Evolutionary conservation across 495 filamentous ascomycete genomes (phyloP).

Genomic region (Trichocladium uniseriatum): DNA sequence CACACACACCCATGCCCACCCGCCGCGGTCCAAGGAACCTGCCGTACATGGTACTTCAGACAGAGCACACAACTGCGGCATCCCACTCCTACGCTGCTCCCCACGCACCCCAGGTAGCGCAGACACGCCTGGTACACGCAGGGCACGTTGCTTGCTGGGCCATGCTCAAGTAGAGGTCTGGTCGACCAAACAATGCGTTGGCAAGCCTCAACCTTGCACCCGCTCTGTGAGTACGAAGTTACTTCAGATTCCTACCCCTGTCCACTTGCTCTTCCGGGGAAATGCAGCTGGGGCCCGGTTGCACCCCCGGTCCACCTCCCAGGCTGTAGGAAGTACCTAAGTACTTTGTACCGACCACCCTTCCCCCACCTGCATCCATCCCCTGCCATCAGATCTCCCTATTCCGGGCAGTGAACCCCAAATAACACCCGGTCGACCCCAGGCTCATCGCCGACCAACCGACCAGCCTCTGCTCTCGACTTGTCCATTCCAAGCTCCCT

Average conservation of each 20-base stretch:
- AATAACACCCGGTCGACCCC: slow-evolving; percentile 5
- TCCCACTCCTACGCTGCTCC: not conserved
- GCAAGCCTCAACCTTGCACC: slow-evolving; percentile 16
- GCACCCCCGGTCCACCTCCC: not conserved
- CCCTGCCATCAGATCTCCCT: slow-evolving; percentile 3
- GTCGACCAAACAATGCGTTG: slow-evolving; percentile 22
- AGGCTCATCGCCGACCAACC: slow-evolving; percentile 7
- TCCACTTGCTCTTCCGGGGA: slow-evolving; percentile 3
- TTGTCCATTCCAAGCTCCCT: not conserved
- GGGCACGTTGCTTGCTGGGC: slow-evolving; percentile 7
- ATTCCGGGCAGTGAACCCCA: slow-evolving; percentile 3
- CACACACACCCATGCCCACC: slow-evolving; percentile 1
- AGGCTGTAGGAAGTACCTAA: not conserved
- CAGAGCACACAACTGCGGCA: slow-evolving; percentile 5
- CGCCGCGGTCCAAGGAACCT: not conserved
- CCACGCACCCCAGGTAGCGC: slow-evolving; percentile 11
- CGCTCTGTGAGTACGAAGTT: too few species aligned
- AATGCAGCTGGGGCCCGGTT: not conserved
- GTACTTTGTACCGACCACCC: not conserved
- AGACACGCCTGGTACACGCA: slow-evolving; percentile 8
- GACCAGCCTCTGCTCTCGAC: not conserved
- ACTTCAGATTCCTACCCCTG: not conserved
- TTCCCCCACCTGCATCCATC: not conserved
- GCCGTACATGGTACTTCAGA: slow-evolving; percentile 7
- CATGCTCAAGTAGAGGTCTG: slow-evolving; percentile 10